Evolutionary conservation across 2,329 filamentous ascomycete genomes (phyloP), one percentile per base, ranked within the genome.

Genomic region (Calonectria pseudoreteaudii): DNA sequence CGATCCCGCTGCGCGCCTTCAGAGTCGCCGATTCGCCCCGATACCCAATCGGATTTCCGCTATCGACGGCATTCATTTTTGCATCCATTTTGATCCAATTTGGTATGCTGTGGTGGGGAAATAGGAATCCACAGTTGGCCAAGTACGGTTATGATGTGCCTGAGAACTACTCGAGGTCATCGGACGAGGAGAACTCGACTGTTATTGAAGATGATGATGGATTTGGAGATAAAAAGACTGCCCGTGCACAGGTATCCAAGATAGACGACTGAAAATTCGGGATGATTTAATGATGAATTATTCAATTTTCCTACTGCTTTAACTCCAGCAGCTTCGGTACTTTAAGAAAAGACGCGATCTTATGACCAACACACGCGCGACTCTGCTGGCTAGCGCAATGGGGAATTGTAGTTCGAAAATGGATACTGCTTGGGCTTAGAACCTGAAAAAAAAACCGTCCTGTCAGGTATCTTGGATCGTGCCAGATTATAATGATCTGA

Each of bases 21-120:
- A 80, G 82, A 26, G 83, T 84, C 0, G 76, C 79, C 0, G 84
- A 86, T 53, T 80, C 84, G 0, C 84, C 84, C 0, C 73, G 75
- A 4, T 85, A 85, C 47, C 83, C 84, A 0, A 79, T 86, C 5
- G 84, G 84, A 5, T 86, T 86, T 66, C 84, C 84, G 0, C 73
- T 85, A 1, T 79, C 81, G 0, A 82, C 82, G 0, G 82, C 83
- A 0, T 84, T 86, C 31, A 79, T 78, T 0, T 82, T 82, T 1
- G 77, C 77, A 0, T 83, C 81, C 1, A 83, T 85, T 10, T 14
- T 80, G 3, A 76, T 80, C 0, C 83, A 85, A 53, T 76, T 85
- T 0, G 79, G 79, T 0, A 75, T 85, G 66, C 38, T 84, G 2
- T 83, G 79, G 77, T 85, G 82, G 78, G 72, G 72, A 16, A 74